Evolutionary conservation across 208 protist species (phyloP).

Genomic region (Acanthamoeba lugdunensis): DNA sequence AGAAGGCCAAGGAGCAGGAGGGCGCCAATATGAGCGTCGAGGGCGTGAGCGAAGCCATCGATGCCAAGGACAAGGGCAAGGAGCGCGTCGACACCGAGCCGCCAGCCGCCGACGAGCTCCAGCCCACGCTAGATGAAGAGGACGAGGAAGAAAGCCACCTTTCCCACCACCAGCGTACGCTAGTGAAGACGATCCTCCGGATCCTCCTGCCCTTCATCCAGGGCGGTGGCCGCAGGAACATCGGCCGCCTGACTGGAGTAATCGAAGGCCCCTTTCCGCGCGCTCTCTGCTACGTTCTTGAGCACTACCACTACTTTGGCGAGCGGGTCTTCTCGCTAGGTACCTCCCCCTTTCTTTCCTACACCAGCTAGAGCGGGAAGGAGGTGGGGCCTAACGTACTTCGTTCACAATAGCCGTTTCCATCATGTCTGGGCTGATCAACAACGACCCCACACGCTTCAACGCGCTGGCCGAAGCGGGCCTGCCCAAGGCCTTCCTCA

Average conservation of each 20-base stretch:
- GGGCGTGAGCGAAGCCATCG: background rate
- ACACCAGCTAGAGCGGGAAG: background rate
- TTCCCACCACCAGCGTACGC: constrained; percentile 30
- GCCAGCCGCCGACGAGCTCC: background rate
- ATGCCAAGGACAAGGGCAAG: constrained; percentile 39
- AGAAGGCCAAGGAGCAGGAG: constrained; percentile 65
- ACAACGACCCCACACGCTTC: constrained; percentile 69
- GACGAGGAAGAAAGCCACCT: constrained; percentile 10
- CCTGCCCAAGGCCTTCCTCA: constrained; percentile 23
- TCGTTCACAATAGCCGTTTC: constrained; percentile 20
- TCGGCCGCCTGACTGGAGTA: constrained; percentile 31
- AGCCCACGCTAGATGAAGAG: background rate
- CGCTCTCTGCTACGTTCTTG: constrained; percentile 54
- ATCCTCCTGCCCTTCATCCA: constrained; percentile 70
- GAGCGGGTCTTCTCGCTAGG: constrained; percentile 61
- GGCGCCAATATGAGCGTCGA: background rate
- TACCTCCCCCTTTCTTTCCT: background rate
- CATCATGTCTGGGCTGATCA: constrained; percentile 66
- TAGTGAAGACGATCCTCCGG: constrained; percentile 49
- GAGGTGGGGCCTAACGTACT: background rate
- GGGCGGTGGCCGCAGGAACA: constrained; percentile 29
- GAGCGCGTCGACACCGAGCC: background rate
- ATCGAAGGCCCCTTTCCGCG: constrained; percentile 55
- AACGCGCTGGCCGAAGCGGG: constrained; percentile 15
- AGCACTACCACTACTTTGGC: constrained; percentile 67